Evolutionary conservation across 371 early-diverging fungal species (phyloP).

Genomic region (Apophysomyces variabilis): DNA sequence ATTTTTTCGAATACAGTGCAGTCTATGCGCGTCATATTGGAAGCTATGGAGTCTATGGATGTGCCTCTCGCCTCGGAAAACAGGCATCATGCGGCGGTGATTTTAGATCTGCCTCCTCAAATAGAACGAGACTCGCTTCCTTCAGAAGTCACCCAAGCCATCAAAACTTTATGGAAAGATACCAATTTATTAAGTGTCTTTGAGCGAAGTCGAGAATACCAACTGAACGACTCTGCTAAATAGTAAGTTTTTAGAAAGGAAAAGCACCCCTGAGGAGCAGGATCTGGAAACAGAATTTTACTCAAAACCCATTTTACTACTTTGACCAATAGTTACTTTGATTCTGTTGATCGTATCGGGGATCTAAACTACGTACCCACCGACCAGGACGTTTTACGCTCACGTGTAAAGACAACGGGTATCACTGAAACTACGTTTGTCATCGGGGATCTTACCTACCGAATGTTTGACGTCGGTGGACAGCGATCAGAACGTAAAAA

Average conservation of each 20-base stretch:
- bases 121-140: constrained; percentile 84
- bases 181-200: constrained; percentile 81
- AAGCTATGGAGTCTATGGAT: constrained; percentile 88
- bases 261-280: too few species aligned
- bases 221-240: constrained; percentile 90
- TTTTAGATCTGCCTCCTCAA: constrained; percentile 81
- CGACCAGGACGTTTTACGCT: constrained; percentile 88
- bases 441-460: constrained; percentile 84
- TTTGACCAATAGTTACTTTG: constrained; percentile 76
- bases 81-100: constrained; percentile 64
- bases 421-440: constrained; percentile 88
- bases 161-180: constrained; percentile 86
- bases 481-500: constrained; percentile 93
- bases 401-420: constrained; percentile 91
- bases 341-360: constrained; percentile 88
- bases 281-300: too few species aligned
- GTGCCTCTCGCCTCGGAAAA: constrained; percentile 68
- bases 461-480: constrained; percentile 97
- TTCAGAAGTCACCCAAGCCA: constrained; percentile 75
- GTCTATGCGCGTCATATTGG: constrained; percentile 92
- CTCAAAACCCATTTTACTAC: background rate
- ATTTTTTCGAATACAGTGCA: constrained; percentile 94
- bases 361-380: constrained; percentile 79
- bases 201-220: constrained; percentile 89
- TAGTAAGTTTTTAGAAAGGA: constrained; percentile 65